These are phyloP conservation scores for Ophiocordyceps polyrhachis-furcata DNA, from an alignment of 2,329 filamentous ascomycete genomes.

Conservation along the genomic window DNA sequence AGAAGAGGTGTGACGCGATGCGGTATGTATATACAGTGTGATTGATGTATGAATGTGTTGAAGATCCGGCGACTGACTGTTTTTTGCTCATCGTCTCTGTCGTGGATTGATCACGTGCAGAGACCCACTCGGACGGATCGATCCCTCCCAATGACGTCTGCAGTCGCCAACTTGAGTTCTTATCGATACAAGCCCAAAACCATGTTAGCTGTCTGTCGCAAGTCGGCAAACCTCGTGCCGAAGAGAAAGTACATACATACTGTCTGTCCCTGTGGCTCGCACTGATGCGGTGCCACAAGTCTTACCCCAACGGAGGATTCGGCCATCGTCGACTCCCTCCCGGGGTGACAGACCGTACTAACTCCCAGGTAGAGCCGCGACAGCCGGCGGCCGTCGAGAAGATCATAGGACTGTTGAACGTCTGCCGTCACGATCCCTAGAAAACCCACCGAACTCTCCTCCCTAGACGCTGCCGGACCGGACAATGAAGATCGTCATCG, in stretches of 20 bases:
- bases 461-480: background rate
- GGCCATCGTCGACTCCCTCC: background rate
- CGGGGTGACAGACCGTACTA: background rate
- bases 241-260: no score
- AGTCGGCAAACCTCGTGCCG: background rate
- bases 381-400: background rate
- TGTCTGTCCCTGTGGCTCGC: background rate
- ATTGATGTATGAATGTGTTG: no score
- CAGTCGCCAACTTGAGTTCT: background rate
- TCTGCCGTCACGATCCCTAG: background rate
- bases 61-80: no score
- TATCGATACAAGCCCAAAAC: background rate
- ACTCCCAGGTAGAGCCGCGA: background rate
- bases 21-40: no score
- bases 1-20: no score
- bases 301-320: background rate
- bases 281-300: background rate
- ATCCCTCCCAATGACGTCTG: background rate
- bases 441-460: background rate
- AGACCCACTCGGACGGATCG: background rate
- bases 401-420: background rate
- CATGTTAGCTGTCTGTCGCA: background rate
- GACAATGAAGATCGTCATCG: constrained; percentile 9
- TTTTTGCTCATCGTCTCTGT: no score
- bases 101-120: background rate